Conservation (phyloP, 2,329 filamentous ascomycete species). For the Monosporascus sp. region DNA sequence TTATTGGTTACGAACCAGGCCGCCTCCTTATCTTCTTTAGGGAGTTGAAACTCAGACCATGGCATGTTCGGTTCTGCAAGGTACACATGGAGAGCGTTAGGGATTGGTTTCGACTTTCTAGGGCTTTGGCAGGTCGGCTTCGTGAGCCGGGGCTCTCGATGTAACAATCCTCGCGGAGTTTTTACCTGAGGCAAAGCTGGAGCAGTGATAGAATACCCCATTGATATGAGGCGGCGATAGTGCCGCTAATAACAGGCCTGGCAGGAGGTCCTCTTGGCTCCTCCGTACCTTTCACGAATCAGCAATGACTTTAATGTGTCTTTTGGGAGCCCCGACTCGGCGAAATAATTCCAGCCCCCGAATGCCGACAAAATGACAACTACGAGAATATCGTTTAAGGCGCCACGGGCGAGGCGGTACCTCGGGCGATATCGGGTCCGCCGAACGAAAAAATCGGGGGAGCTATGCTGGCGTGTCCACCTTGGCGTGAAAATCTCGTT, state of each 20-base stretch:
- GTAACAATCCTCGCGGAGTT: background rate
- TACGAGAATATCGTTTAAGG: conserved; percentile 4
- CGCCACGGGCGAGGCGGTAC: conserved; percentile 6
- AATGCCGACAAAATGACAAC: conserved; percentile 4
- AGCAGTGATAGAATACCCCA: background rate
- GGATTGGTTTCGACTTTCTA: no score
- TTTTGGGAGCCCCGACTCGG: background rate
- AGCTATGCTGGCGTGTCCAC: background rate
- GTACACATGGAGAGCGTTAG: background rate
- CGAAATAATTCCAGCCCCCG: background rate
- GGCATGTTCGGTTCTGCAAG: background rate
- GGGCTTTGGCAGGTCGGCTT: no score
- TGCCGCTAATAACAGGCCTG: background rate
- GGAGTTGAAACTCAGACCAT: background rate
- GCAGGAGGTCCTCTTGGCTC: background rate
- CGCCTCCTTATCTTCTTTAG: background rate
- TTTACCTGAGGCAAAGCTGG: background rate
- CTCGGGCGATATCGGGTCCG: conserved; percentile 17
- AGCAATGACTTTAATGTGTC: no score
- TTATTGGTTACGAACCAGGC: background rate
- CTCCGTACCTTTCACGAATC: no score
- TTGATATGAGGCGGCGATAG: background rate
- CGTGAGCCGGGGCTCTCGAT: background rate
- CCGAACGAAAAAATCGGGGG: conserved; percentile 14
- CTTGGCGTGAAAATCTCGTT: background rate